These are phyloP conservation scores for Galerina sulciceps DNA, from an alignment of 768 basidiomycete species.

Conservation along the genomic window DNA sequence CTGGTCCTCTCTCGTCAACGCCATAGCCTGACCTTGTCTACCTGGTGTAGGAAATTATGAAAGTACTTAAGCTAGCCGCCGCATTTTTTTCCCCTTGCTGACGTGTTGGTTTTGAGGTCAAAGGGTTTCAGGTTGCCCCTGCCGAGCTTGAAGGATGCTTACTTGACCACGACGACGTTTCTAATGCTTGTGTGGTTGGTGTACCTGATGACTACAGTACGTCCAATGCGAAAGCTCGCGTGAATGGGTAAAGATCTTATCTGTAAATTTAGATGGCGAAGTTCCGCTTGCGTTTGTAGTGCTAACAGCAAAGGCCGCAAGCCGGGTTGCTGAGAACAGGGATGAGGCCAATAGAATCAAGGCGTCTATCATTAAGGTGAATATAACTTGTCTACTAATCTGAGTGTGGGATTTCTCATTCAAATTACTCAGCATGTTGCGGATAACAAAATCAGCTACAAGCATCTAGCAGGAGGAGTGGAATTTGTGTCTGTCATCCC, in stretches of 20 bases:
- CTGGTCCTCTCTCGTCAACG: background rate
- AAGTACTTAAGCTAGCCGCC: conserved; percentile 23
- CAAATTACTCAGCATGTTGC: conserved; percentile 53
- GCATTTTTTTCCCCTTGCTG: background rate
- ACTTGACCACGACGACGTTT: conserved; percentile 62
- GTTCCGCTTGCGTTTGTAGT: conserved; percentile 73
- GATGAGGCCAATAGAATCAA: conserved; percentile 39
- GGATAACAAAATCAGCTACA: conserved; percentile 58
- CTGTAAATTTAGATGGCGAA: conserved; percentile 52
- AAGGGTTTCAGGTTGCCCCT: conserved; percentile 76
- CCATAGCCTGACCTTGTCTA: background rate
- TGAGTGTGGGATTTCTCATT: background rate
- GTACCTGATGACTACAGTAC: conserved; percentile 67
- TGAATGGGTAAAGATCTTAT: background rate
- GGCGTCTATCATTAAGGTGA: conserved; percentile 51
- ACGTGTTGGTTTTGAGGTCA: conserved; percentile 45
- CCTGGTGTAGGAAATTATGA: conserved; percentile 46
- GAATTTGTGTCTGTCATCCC: conserved; percentile 59
- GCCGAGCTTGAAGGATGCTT: conserved; percentile 73
- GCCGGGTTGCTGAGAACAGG: conserved; percentile 33
- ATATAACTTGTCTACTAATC: background rate
- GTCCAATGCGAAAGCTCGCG: conserved; percentile 9
- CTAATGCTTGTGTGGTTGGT: conserved; percentile 67
- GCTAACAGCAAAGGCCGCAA: conserved; percentile 44
- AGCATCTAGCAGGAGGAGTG: conserved; percentile 62